These are phyloP conservation scores for Dothistroma septosporum DNA, from an alignment of 2,329 filamentous ascomycete species.

Conservation along the genomic window DNA sequence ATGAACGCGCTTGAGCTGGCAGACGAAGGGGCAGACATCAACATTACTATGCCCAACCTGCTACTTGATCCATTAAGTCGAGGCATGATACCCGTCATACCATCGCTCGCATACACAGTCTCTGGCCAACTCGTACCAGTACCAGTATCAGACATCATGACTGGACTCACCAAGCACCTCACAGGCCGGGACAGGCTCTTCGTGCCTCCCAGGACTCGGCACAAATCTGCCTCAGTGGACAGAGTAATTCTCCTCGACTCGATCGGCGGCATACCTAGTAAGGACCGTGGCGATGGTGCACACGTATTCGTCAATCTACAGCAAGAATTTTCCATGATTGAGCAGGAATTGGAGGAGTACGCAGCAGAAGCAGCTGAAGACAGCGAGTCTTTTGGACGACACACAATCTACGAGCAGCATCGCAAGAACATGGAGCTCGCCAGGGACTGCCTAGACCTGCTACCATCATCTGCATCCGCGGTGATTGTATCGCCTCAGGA, in stretches of 20 bases:
- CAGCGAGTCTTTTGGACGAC: slow-evolving; percentile 14
- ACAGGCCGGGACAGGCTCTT: slow-evolving; percentile 52
- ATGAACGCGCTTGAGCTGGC: slow-evolving; percentile 50
- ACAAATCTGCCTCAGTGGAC: slow-evolving; percentile 52
- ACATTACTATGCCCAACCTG: slow-evolving; percentile 45
- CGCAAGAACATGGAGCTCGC: slow-evolving; percentile 70
- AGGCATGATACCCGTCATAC: slow-evolving; percentile 67
- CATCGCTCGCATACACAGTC: slow-evolving; percentile 58
- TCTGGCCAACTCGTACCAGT: slow-evolving; percentile 49
- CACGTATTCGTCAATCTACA: slow-evolving; percentile 91
- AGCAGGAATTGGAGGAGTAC: slow-evolving; percentile 46
- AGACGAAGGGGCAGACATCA: slow-evolving; percentile 31
- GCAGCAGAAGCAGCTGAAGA: slow-evolving; percentile 19
- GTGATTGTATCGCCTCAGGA: slow-evolving; percentile 83
- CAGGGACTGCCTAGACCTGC: slow-evolving; percentile 64
- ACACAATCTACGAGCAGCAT: slow-evolving; percentile 44
- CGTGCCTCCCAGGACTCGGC: neutral
- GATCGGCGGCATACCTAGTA: slow-evolving; percentile 74
- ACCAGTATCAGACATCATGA: slow-evolving; percentile 60
- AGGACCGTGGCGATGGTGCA: slow-evolving; percentile 55
- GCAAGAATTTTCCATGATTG: slow-evolving; percentile 74
- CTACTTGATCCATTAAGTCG: slow-evolving; percentile 63
- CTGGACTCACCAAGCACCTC: slow-evolving; percentile 73
- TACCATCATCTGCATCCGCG: slow-evolving; percentile 81
- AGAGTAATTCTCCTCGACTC: slow-evolving; percentile 85